A percentile compares a stretch with the other conserved stretches of the same genome.
phyloP scores from a whole-genome alignment of 331 rosid species.

The Erythrophleum ivorense region DNA sequence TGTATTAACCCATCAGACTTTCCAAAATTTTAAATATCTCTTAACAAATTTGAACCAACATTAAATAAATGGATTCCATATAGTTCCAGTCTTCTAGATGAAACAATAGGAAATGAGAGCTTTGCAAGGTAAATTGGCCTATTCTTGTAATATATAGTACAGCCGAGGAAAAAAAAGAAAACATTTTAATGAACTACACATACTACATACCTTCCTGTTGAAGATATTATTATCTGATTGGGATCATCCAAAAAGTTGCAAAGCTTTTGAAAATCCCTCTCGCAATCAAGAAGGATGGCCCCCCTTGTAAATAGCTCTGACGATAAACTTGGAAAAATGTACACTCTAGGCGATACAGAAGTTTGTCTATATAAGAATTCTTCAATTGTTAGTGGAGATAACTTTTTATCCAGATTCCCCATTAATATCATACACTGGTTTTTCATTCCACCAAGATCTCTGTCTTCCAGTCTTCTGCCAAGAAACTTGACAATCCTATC shows the following conservation, averaged over 20 bases:
- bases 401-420: constrained; percentile 69
- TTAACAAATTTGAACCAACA: neutral
- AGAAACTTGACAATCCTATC: constrained; percentile 30
- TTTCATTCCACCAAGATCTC: constrained; percentile 52
- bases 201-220: constrained; percentile 67
- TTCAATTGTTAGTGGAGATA: constrained; percentile 48
- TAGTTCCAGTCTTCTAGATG: neutral
- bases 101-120: neutral
- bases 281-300: constrained; percentile 52
- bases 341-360: constrained; percentile 53
- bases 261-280: constrained; percentile 48
- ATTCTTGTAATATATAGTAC: neutral
- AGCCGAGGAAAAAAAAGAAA: neutral
- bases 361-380: constrained; percentile 59
- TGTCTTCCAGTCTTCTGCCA: constrained; percentile 51
- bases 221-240: constrained; percentile 59
- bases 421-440: constrained; percentile 55
- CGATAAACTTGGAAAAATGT: constrained; percentile 54
- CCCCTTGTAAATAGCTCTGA: constrained; percentile 56
- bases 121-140: neutral
- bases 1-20: neutral
- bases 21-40: neutral
- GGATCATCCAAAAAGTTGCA: constrained; percentile 61
- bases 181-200: neutral
- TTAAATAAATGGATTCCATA: neutral